Evolutionary conservation across 2,329 filamentous ascomycete species (phyloP), one percentile per base, ranked within the genome.

Genomic region (Pyrenochaeta sp.): DNA sequence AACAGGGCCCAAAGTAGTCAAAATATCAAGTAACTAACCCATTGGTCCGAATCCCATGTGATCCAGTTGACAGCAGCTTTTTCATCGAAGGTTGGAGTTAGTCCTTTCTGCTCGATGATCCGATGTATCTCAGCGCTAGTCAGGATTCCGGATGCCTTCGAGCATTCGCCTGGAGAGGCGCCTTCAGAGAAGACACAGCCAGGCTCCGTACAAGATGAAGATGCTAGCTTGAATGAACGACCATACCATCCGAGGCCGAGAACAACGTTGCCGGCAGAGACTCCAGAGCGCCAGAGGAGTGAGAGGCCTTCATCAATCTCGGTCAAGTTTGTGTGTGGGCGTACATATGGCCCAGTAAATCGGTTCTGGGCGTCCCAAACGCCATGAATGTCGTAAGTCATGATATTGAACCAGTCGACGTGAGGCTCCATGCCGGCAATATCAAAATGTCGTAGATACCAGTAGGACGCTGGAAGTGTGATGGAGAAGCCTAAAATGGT

Each of bases 161-260:
- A 27, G 9, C 23, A 27, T 27, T 27, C 23, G 9, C 9, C 23
- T 27, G 23, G 23, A 27, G 23, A 4, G 5, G 45, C 56, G 11
- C 48, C 52, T n/a, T 41, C 51, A 10, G 12, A 36, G 30, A 59
- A 59, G 2, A 30, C 35, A 29, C 56, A 59, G 7, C 42, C 45
- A 3, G 60, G 46, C 2, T 33, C 35, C 11, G 17, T 42, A 18
- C 63, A 67, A 2, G 23, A 27, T 11, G 11, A 4, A 51, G 18
- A 46, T 70, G 54, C 1, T 42, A 75, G 32, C 1, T 58, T 64
- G 46, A 73, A 76, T 3, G 45, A 48, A 3, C 72, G 61, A 1
- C 78, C 76, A 57, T 83, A 83, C 58, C 79, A 83, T 3, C 68
- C 79, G 0, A 78, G 21, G 0, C 82, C 81, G 5, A 84, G 35